Base-by-base conservation (phyloP, 1,139 yeast species). In the Hyphopichia pseudoburtonii region DNA sequence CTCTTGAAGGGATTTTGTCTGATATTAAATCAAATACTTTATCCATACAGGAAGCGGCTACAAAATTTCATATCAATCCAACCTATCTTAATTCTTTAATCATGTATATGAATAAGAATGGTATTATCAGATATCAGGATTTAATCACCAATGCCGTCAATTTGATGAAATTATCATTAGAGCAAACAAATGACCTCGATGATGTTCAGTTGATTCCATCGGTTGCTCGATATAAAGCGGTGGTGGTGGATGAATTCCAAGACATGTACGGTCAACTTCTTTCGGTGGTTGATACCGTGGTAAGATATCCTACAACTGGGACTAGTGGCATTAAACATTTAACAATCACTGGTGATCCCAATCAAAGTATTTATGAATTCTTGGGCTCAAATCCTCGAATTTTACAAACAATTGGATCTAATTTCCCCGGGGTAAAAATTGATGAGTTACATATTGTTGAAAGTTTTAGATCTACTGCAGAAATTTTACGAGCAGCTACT, bases 211-310 rank as follows among this genome's bases (percentile, higher is more conserved):
- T 41, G 36, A 59, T 67, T 10, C 54, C 57, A 1, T 57, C 52
- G 26, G 34, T 70, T 22, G 43, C 50, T 5, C 47, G 50, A 12
- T 62, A 59, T 37, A 60, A 58, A 39, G 70, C 57, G 3, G 64
- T 84, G 0, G 56, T 86, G 0, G 79, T 85, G 10, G 95, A 86
- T 57, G 95, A 86, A 56, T 82, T 80, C 51, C 94, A 86, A 54
- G 95, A 86, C 56, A 69, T 83, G 57, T 75, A 80, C 44, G 70
- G 72, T 0, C 66, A 64, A n/a, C 62, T 83, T 18, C 52, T 76
- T 32, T 62, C 66, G 10, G 54, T 85, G 5, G 56, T 83, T 3
- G 53, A 60, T 32, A 50, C 56, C 1, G 54, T 82, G 3, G 56
- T 57, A 2, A 39, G 38, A 8, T 66, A 68, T 46, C 70, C 69